Base-by-base conservation (phyloP, 768 basidiomycete genomes). In the Boletus eberwhitei region DNA sequence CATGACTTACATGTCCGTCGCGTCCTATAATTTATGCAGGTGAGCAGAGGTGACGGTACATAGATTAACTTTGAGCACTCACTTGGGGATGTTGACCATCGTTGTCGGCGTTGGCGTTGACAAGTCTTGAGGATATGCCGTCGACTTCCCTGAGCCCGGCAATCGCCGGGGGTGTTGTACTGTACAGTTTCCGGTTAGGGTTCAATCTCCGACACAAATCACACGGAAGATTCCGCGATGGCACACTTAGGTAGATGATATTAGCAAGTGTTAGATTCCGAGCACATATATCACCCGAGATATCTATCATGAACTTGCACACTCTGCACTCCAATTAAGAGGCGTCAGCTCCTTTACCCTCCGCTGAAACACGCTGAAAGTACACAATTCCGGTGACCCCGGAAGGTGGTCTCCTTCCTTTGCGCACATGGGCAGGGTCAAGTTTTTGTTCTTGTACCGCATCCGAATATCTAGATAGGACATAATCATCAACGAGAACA, bases 41-140 rank as follows among this genome's bases (percentile, higher is more conserved):
- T 58, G 2, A 54, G 55, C 17, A 56, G 64, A 52, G 70, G 58
- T 38, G 24, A 57, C 37, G 52, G 41, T 17, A 29, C 0, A 41
- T 3, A 14, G 24, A 44, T 19, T 5, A 31, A 42, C 41, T 35
- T 43, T 2, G 42, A 43, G 14, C 39, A 82, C 90, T 64, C 64
- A 92, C 92, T 95, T 95, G 72, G 92, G 93, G 65, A 95, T 86
- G 83, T 94, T 94, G 78, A 95, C 92, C 92, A 95, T 95, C 56
- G 73, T 63, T 53, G 63, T 64, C 66, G 66, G 65, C 65, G 74
- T 70, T 50, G 57, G 48, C 55, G 59, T 58, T 31, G 49, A 40
- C 36, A 12, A 45, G 44, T 61, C 51, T 59, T 42, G 54, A 48
- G 43, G 55, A 54, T 57, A 46, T 58, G 21, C 41, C 22, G 54